A percentile compares a stretch with the other conserved stretches of the same genome.
phyloP scores from a whole-genome alignment of 2,329 filamentous ascomycete genomes.

The Trichoderma hamatum region DNA sequence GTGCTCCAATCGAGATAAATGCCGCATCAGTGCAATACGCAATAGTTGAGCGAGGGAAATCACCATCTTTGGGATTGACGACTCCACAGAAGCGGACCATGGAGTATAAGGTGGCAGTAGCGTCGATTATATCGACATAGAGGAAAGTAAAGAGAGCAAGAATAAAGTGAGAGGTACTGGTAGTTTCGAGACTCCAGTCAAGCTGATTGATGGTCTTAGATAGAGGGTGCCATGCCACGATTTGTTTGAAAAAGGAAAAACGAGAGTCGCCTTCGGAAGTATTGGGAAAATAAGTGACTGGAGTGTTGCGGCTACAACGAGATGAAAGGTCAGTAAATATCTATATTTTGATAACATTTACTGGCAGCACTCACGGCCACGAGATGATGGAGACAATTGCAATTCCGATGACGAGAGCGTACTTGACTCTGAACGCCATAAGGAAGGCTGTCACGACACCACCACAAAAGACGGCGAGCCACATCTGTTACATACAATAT shows the following conservation, averaged over 20 bases:
- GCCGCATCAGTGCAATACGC: conserved; percentile 75
- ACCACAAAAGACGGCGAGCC: conserved; percentile 82
- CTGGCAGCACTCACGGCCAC: conserved; percentile 62
- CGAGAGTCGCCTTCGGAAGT: conserved; percentile 64
- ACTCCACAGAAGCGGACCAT: conserved; percentile 76
- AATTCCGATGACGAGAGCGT: conserved; percentile 74
- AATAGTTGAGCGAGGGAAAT: conserved; percentile 82
- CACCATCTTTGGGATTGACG: conserved; percentile 67
- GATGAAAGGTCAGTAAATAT: conserved; percentile 23
- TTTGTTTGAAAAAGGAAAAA: conserved; percentile 73
- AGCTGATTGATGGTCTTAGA: conserved; percentile 63
- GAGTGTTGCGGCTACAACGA: conserved; percentile 59
- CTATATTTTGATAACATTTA: not conserved
- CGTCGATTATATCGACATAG: conserved; percentile 79
- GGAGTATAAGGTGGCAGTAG: conserved; percentile 77
- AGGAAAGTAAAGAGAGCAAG: conserved; percentile 76
- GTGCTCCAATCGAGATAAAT: conserved; percentile 70
- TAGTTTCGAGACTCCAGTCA: conserved; percentile 63
- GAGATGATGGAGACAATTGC: conserved; percentile 71
- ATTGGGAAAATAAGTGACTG: conserved; percentile 74
- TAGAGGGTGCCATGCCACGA: conserved; percentile 74
- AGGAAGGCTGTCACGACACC: conserved; percentile 79
- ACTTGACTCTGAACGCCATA: conserved; percentile 77
- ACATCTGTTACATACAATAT: conserved; percentile 59
- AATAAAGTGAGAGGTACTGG: conserved; percentile 63